A percentile compares a stretch with the other conserved stretches of the same genome.
phyloP scores from a whole-genome alignment of 208 protist species.

The Crithidia brevicula region DNA sequence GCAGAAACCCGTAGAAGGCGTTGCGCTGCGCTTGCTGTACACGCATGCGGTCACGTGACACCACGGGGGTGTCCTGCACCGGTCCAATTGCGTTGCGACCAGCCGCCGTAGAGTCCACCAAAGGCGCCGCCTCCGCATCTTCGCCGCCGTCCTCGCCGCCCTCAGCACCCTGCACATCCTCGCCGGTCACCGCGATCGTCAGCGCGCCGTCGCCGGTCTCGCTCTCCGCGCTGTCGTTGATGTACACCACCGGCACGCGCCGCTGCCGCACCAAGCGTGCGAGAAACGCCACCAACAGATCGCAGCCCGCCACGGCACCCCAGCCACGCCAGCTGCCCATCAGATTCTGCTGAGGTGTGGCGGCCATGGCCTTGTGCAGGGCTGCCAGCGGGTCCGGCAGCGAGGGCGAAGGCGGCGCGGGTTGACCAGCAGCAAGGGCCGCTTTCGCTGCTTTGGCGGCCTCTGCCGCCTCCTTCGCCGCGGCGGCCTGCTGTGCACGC shows the following conservation, averaged over 20 bases:
- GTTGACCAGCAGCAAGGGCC: neutral
- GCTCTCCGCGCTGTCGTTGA: constrained; percentile 34
- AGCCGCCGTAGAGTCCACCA: neutral
- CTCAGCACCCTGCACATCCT: neutral
- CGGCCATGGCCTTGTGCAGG: constrained; percentile 36
- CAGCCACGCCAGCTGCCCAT: constrained; percentile 64
- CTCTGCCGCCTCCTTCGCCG: constrained; percentile 17
- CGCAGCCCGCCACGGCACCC: constrained; percentile 53
- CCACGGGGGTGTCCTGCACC: constrained; percentile 23
- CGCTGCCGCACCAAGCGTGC: constrained; percentile 57
- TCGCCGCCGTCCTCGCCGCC: constrained; percentile 1
- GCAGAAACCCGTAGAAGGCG: constrained; percentile 52
- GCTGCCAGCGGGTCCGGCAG: constrained; percentile 20
- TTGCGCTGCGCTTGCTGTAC: constrained; percentile 72
- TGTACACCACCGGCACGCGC: constrained; percentile 81
- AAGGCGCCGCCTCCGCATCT: constrained; percentile 7
- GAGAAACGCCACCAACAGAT: constrained; percentile 52
- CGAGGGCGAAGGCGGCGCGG: neutral
- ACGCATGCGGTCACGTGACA: constrained; percentile 71
- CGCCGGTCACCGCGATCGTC: neutral
- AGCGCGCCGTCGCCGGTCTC: constrained; percentile 16
- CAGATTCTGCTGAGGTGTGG: constrained; percentile 39
- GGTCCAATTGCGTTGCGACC: constrained; percentile 20
- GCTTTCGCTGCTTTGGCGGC: constrained; percentile 17
- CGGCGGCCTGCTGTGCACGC: constrained; percentile 17